Evolutionary conservation across 1,284 basidiomycete genomes (phyloP).

Genomic region (Naganishia sp.): DNA sequence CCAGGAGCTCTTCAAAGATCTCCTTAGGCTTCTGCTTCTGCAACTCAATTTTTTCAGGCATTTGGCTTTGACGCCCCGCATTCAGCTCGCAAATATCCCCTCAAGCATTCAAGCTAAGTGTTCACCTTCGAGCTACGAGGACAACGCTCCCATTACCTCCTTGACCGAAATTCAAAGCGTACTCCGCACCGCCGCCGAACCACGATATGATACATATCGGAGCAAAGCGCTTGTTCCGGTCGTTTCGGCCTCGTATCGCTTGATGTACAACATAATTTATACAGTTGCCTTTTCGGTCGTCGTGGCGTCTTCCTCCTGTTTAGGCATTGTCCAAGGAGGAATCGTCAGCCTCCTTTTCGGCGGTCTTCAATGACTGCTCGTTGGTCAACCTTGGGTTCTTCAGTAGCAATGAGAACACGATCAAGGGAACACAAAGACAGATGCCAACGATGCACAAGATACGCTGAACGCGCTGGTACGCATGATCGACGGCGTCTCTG

Average conservation of each 20-base stretch:
- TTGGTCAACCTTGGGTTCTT: constrained; percentile 43
- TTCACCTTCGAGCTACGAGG: too few relatives aligned
- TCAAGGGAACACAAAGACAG: constrained; percentile 40
- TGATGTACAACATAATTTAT: neutral
- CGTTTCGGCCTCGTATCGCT: neutral
- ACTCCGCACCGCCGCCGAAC: too few relatives aligned
- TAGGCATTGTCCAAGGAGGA: neutral
- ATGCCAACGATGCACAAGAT: constrained; percentile 49
- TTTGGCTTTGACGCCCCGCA: too few relatives aligned
- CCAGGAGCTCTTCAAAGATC: too few relatives aligned
- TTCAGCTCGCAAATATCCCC: too few relatives aligned
- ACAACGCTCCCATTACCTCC: too few relatives aligned
- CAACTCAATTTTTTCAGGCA: too few relatives aligned
- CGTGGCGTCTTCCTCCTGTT: neutral
- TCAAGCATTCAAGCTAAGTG: too few relatives aligned
- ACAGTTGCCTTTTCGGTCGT: neutral
- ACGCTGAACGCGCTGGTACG: constrained; percentile 47
- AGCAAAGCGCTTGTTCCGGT: too few relatives aligned
- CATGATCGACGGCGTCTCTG: constrained; percentile 43
- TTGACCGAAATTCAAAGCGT: too few relatives aligned
- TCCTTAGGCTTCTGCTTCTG: too few relatives aligned
- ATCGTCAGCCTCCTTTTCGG: constrained; percentile 36
- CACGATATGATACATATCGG: too few relatives aligned
- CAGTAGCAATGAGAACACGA: constrained; percentile 40
- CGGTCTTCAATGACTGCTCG: constrained; percentile 42